Evolutionary conservation across 2,329 filamentous ascomycete species (phyloP).

Genomic region (Phyllosticta citribraziliensis): DNA sequence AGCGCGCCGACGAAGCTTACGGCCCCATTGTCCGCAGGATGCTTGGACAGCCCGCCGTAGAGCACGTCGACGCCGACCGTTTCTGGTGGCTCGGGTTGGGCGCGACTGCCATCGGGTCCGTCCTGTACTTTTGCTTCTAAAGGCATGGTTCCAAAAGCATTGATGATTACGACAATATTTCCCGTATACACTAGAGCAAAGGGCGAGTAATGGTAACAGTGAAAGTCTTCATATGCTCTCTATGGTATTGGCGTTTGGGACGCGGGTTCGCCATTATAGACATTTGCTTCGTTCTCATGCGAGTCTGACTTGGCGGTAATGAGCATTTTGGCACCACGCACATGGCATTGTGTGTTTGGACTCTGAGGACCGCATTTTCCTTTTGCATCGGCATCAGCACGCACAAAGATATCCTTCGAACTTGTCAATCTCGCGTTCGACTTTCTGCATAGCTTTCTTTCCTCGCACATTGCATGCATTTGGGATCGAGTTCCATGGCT

Average conservation of each 20-base stretch:
- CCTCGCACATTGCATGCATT: neutral
- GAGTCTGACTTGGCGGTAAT: neutral
- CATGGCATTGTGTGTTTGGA: neutral
- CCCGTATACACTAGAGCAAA: neutral
- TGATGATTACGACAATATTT: neutral
- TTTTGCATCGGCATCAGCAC: neutral
- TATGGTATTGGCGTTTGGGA: neutral
- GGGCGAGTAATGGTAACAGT: neutral
- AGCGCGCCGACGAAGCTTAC: slow-evolving; percentile 22
- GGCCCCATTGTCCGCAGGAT: slow-evolving; percentile 33
- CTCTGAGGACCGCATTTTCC: neutral
- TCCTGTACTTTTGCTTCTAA: slow-evolving; percentile 38
- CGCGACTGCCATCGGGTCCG: slow-evolving; percentile 37
- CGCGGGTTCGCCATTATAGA: neutral
- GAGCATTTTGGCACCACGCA: neutral
- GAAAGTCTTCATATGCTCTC: neutral
- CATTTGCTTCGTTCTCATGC: neutral
- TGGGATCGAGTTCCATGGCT: neutral
- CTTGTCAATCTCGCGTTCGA: neutral
- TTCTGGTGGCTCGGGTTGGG: slow-evolving; percentile 43
- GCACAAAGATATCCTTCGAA: neutral
- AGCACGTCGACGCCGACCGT: slow-evolving; percentile 32
- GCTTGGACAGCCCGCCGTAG: slow-evolving; percentile 20
- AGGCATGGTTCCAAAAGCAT: neutral
- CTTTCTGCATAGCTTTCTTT: too few species aligned